Base-by-base conservation (phyloP, 352 stramenopile species). In the Pythium dissimile region DNA sequence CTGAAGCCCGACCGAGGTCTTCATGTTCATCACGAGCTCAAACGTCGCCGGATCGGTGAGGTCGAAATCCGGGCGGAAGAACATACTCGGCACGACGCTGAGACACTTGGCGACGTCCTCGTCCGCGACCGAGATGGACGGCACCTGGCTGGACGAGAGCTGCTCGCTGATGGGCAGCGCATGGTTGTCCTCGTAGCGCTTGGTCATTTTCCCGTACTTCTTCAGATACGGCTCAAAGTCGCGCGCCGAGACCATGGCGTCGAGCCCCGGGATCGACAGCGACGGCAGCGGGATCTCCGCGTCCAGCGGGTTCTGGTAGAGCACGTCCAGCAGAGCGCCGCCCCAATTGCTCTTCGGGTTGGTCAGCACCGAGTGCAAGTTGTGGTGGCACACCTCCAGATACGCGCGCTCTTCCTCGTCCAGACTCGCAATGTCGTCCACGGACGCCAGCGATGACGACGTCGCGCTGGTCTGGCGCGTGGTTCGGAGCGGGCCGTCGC, bases 21-120 rank as follows among this genome's bases (percentile, higher is more conserved):
- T 67, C 77, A 89, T 83, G 59, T 63, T 77, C 80, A 92, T 84
- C 11, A 94, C 79, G 59, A 88, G 73, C 35, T 95, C 79, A 62
- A 95, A 95, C 35, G 72, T 84, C 18, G 67, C 75, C 3, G 85
- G 71, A 62, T 95, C 75, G 1, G 80, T 87, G 26, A 95, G 64
- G 31, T 93, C 83, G 27, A 88, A 95, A 4, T 76, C 75, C 16
- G 80, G 66, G 6, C 78, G 80, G 55, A 95, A 95, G 47, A 91
- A 95, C 54, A 95, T 64, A 50, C 73, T 88, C 4, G 85, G 85
- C 16, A 95, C 83, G 7, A 78, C 55, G 7, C 84, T 66, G 38
- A 95, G 60, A 46, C 85, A 95, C 61, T 88, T 88, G 42, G 75
- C 66, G 15, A 94, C 81, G 62, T 92, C 84, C 72, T 92, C 84